These are phyloP conservation scores for Alternaria hordeiaustralica DNA, from an alignment of 2,329 filamentous ascomycete species.

Conservation along the genomic window DNA sequence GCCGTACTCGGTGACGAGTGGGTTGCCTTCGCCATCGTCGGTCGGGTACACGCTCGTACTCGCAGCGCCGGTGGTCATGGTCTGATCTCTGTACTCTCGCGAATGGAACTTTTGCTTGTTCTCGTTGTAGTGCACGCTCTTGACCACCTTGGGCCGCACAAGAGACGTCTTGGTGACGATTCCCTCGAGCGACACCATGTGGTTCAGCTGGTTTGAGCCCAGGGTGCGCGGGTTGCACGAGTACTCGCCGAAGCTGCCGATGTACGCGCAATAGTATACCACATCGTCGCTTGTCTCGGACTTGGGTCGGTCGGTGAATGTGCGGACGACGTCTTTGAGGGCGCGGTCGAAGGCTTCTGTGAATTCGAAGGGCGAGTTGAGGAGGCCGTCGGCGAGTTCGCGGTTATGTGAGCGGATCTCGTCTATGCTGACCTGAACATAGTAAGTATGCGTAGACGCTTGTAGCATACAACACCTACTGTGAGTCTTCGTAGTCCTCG, in stretches of 20 bases:
- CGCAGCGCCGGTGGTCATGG: slow-evolving; percentile 87
- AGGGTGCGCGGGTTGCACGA: slow-evolving; percentile 93
- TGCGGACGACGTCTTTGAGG: slow-evolving; percentile 84
- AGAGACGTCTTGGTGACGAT: slow-evolving; percentile 97
- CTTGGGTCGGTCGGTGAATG: slow-evolving; percentile 75
- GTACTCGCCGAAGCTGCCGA: slow-evolving; percentile 93
- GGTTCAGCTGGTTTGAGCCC: slow-evolving; percentile 86
- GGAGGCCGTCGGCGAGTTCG: slow-evolving; percentile 79
- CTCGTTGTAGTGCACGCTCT: slow-evolving; percentile 97
- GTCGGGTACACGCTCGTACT: slow-evolving; percentile 93
- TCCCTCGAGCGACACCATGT: slow-evolving; percentile 96
- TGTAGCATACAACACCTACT: slow-evolving; percentile 41
- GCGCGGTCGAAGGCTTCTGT: slow-evolving; percentile 87
- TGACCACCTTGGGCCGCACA: slow-evolving; percentile 95
- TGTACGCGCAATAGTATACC: slow-evolving; percentile 93
- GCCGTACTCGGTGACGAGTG: slow-evolving; percentile 93
- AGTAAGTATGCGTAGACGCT: slow-evolving; percentile 8
- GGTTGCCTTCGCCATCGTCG: slow-evolving; percentile 91
- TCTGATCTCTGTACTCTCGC: slow-evolving; percentile 93
- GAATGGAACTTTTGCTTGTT: slow-evolving; percentile 84
- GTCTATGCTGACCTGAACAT: slow-evolving; percentile 67
- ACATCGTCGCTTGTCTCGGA: slow-evolving; percentile 79
- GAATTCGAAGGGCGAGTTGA: slow-evolving; percentile 88
- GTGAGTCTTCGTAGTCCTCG: slow-evolving; percentile 64
- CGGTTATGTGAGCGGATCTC: slow-evolving; percentile 87